Conservation (phyloP, 768 basidiomycete genomes). For the Mycena rosella region DNA sequence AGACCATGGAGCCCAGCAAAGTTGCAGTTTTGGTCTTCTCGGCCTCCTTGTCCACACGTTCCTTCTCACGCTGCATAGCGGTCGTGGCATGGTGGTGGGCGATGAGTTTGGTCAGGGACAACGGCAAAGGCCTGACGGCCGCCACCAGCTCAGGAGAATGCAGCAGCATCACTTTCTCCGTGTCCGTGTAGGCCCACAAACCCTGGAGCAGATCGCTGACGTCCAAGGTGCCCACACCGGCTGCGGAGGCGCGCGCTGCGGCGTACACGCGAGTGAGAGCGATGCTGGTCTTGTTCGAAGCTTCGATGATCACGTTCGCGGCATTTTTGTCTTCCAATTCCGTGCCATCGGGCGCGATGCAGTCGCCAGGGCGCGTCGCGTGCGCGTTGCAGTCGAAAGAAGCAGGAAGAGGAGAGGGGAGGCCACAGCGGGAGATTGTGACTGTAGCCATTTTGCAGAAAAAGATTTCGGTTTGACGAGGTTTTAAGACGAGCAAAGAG, state of each 20-base stretch:
- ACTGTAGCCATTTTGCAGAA: neutral
- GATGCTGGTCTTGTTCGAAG: neutral
- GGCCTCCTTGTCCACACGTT: neutral
- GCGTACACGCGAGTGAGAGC: neutral
- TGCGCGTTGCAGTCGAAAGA: neutral
- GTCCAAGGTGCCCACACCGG: neutral
- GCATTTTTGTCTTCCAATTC: constrained; percentile 2
- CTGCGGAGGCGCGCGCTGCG: neutral
- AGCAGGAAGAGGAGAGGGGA: neutral
- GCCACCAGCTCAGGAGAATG: neutral
- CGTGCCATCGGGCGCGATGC: neutral
- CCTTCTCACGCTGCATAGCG: constrained; percentile 3
- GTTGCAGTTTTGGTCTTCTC: neutral
- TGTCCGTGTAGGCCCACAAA: neutral
- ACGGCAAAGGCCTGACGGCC: neutral
- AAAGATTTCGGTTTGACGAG: too few relatives aligned
- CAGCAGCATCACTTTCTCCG: neutral
- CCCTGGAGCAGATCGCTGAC: neutral
- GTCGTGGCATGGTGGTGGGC: neutral
- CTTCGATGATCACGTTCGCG: neutral
- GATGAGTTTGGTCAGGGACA: neutral
- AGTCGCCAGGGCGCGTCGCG: neutral
- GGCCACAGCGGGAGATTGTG: neutral
- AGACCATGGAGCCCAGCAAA: constrained; percentile 1
- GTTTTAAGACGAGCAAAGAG: neutral